Conservation (phyloP, 1,284 basidiomycete species). For the Athelia psychrophila region DNA sequence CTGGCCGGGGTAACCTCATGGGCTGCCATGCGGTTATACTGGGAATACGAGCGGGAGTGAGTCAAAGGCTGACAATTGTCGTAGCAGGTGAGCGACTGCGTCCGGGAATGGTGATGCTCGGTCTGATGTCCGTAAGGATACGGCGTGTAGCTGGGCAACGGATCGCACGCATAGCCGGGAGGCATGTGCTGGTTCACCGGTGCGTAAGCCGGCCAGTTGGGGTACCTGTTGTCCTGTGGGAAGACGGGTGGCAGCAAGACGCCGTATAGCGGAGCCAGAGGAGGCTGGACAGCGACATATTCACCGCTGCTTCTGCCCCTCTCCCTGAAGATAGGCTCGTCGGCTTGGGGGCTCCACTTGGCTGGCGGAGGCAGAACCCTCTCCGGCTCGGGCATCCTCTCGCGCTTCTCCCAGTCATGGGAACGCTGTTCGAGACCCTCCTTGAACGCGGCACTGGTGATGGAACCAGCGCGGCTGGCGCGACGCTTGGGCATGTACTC, state of each 20-base stretch:
- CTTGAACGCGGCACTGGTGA: slow-evolving; percentile 19
- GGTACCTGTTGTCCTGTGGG: slow-evolving; percentile 27
- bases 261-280: slow-evolving; percentile 25
- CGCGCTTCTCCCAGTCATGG: slow-evolving; percentile 27
- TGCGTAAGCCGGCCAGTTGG: slow-evolving; percentile 28
- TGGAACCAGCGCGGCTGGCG: slow-evolving; percentile 33
- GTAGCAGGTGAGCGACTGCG: slow-evolving; percentile 54
- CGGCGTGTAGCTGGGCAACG: slow-evolving; percentile 34
- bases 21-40: slow-evolving; percentile 47
- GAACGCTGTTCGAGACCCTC: slow-evolving; percentile 8
- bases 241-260: slow-evolving; percentile 26
- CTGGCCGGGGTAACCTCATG: slow-evolving; percentile 35
- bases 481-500: slow-evolving; percentile 76
- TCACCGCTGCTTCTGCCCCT: slow-evolving; percentile 47
- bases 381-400: slow-evolving; percentile 23
- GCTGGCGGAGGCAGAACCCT: slow-evolving; percentile 66
- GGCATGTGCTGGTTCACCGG: slow-evolving; percentile 29
- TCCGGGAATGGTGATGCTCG: slow-evolving; percentile 45
- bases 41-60: slow-evolving; percentile 61
- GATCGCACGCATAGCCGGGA: slow-evolving; percentile 32
- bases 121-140: slow-evolving; percentile 41
- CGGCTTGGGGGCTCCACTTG: slow-evolving; percentile 74
- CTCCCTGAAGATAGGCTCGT: slow-evolving; percentile 64
- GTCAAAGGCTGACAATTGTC: slow-evolving; percentile 42
- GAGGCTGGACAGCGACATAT: slow-evolving; percentile 65